Percentiles rank a stretch among this genome's conserved stretches.
These are phyloP conservation scores for Hibiscus tridactylites DNA, from an alignment of 345 rosid genomes.

Conservation along the genomic window DNA sequence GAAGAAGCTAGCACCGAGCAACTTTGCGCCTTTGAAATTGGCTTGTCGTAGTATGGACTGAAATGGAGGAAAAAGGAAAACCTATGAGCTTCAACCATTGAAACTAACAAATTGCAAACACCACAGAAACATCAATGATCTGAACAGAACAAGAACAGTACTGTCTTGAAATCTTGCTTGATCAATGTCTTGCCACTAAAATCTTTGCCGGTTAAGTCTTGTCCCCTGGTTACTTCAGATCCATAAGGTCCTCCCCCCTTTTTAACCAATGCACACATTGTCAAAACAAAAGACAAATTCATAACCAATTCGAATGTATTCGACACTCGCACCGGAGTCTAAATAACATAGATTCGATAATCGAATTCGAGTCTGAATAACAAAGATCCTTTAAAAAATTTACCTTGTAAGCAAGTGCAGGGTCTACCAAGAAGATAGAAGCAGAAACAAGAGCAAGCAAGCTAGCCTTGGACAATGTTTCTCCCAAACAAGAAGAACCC, in stretches of 20 bases:
- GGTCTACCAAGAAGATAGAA: constrained; percentile 61
- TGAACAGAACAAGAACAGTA: constrained; percentile 10
- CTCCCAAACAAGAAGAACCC: background rate
- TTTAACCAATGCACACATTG: constrained; percentile 14
- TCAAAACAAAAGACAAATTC: background rate
- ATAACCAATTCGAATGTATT: background rate
- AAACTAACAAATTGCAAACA: background rate
- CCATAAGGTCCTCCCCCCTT: constrained; percentile 98
- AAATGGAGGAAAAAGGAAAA: constrained; percentile 2
- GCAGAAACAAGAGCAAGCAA: constrained; percentile 52
- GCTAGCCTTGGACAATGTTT: too few relatives aligned
- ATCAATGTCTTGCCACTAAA: constrained; percentile 79
- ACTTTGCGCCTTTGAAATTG: constrained; percentile 80
- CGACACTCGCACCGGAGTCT: background rate
- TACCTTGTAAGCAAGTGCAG: constrained; percentile 64
- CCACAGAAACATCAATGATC: background rate
- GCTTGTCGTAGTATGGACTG: constrained; percentile 89
- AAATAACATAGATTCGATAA: background rate
- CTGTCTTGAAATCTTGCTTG: constrained; percentile 92
- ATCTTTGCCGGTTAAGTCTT: constrained; percentile 77
- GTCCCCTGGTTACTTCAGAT: constrained; percentile 85
- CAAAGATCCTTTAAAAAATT: background rate
- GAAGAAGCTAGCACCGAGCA: constrained; percentile 92
- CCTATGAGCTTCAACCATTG: background rate
- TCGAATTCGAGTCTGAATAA: background rate